Evolutionary conservation across 306 rosid genomes (phyloP), one percentile per base, ranked within the genome.

Genomic region (Malus orientalis): DNA sequence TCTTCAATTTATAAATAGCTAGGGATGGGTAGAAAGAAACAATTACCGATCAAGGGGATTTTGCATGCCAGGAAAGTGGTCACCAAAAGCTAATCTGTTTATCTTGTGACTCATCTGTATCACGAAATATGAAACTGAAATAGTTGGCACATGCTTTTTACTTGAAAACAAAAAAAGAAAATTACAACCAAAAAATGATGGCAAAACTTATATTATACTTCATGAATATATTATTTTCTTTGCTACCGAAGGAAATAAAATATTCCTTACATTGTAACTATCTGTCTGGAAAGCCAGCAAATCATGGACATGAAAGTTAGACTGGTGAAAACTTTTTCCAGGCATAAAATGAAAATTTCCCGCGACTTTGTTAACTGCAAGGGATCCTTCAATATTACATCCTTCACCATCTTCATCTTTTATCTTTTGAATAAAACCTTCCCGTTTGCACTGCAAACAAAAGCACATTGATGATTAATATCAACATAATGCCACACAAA

Each of bases 361-460:
- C 15, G 98, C 98, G 78, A 93, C 97, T 90, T 88, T 93, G 74
- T 88, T 93, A 51, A 93, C 91, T 88, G 89, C 97, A 82, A 93
- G 89, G 69, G 91, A 79, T 74, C 98, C 98, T 84, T 88, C 89
- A 70, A 93, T 83, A 74, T 89, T 91, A 82, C 98, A 93, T 72
- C 98, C 98, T 82, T 93, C 98, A 72, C 98, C 98, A 64, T 89
- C 98, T 85, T 93, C 93, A 84, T 89, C 92, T 78, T 88, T 93
- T 44, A 93, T 86, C 78, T 63, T 83, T 79, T 90, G 96, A 67
- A 93, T 83, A 78, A 81, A 93, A 80, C 92, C 97, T 88, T 93
- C 98, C 76, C 98, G 91, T 84, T 88, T 76, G 84, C 98, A 93
- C 98, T 93, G 84, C 59, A 87, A 84, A 77, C 67, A 74, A 84